phyloP scores from a whole-genome alignment of 768 basidiomycete species.

The Termitomyces sp. region DNA sequence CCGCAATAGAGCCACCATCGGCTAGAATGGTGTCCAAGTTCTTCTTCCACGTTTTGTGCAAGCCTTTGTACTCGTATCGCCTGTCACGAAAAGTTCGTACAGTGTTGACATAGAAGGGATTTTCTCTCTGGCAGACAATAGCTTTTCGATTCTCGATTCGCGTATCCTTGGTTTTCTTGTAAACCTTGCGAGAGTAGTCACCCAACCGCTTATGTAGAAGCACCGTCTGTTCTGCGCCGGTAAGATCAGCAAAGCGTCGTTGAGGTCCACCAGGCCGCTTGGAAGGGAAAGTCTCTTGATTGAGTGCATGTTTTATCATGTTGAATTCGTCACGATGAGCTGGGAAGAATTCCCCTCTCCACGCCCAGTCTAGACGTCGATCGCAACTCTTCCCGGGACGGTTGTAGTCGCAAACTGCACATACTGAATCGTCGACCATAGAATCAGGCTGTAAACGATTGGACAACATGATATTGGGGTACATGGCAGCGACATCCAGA shows the following conservation, averaged over 20 bases:
- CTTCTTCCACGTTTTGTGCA: slow-evolving; percentile 99
- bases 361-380: slow-evolving; percentile 92
- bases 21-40: slow-evolving; percentile 74
- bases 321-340: slow-evolving; percentile 97
- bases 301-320: slow-evolving; percentile 96
- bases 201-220: slow-evolving; percentile 95
- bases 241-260: slow-evolving; percentile 80
- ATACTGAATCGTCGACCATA: slow-evolving; percentile 92
- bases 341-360: slow-evolving; percentile 98
- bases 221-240: slow-evolving; percentile 83
- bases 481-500: slow-evolving; percentile 99
- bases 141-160: slow-evolving; percentile 91
- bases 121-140: slow-evolving; percentile 96
- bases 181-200: slow-evolving; percentile 98
- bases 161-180: slow-evolving; percentile 97
- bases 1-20: slow-evolving; percentile 73
- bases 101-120: slow-evolving; percentile 99
- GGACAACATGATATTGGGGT: slow-evolving; percentile 99
- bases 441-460: slow-evolving; percentile 98
- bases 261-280: slow-evolving; percentile 69
- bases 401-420: slow-evolving; percentile 98
- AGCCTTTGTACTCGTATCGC: slow-evolving; percentile 97
- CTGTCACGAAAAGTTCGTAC: slow-evolving; percentile 96
- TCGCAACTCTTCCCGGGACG: slow-evolving; percentile 95
- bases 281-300: slow-evolving; percentile 90